A percentile compares a stretch with the other conserved stretches of the same genome.
These are phyloP conservation scores for Solanum habrochaites DNA, from an alignment of 257 asterid species.

Conservation along the genomic window DNA sequence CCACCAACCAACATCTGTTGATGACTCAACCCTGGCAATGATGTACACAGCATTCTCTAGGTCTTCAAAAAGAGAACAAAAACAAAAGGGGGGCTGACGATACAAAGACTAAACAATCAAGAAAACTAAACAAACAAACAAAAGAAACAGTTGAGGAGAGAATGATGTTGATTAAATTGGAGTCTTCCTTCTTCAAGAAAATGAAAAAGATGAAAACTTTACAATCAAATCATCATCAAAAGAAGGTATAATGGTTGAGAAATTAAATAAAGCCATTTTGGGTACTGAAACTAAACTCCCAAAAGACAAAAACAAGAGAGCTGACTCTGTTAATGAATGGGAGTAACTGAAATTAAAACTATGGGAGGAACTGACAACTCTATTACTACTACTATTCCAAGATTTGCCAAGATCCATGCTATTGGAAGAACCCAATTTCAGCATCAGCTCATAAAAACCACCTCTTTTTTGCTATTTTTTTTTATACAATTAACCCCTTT, in stretches of 20 bases:
- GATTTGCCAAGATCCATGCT: constrained; percentile 31
- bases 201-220: constrained; percentile 7
- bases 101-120: constrained; percentile 19
- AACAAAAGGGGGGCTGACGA: background rate
- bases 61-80: constrained; percentile 1
- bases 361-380: constrained; percentile 43
- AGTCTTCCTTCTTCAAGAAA: constrained; percentile 13
- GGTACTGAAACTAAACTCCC: constrained; percentile 30
- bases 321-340: constrained; percentile 16
- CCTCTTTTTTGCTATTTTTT: background rate
- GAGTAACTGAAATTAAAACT: constrained; percentile 2
- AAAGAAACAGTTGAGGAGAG: background rate
- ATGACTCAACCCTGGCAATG: constrained; percentile 27
- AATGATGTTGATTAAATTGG: constrained; percentile 15
- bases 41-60: constrained; percentile 31
- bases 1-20: constrained; percentile 18
- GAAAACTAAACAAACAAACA: background rate
- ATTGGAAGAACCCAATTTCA: constrained; percentile 12
- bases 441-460: constrained; percentile 13
- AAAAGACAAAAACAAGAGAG: constrained; percentile 26
- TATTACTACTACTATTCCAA: background rate
- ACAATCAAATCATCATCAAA: constrained; percentile 18
- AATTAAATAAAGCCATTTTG: constrained; percentile 22
- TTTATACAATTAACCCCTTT: background rate
- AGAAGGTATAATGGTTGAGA: constrained; percentile 10